Evolutionary conservation across 129 eudicot species (phyloP).

Genomic region (Artemisia argyi): DNA sequence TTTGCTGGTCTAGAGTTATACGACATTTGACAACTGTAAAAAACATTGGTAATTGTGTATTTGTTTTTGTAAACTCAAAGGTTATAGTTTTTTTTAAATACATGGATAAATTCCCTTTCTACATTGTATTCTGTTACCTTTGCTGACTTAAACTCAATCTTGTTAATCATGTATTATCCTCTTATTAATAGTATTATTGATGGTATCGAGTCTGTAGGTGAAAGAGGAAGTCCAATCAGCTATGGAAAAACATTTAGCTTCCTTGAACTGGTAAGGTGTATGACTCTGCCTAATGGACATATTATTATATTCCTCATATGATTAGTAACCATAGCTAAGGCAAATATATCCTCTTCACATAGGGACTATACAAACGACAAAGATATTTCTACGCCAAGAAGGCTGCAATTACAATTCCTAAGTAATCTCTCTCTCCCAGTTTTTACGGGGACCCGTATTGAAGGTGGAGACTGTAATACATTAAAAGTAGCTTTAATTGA

Average conservation of each 20-base stretch:
- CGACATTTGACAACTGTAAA: too few relatives aligned
- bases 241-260: constrained; percentile 53
- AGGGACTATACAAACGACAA: constrained; percentile 61
- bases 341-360: constrained; percentile 23
- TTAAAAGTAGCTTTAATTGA: constrained; percentile 74
- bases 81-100: not conserved
- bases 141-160: not conserved
- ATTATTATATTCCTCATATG: not conserved
- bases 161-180: not conserved
- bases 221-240: constrained; percentile 91
- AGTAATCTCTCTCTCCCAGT: constrained; percentile 76
- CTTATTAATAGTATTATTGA: not conserved
- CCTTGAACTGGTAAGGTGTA: constrained; percentile 64
- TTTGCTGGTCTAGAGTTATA: too few relatives aligned
- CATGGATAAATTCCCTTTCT: not conserved
- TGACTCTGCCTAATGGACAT: constrained; percentile 13
- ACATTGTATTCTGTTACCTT: constrained; percentile 1
- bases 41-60: too few relatives aligned
- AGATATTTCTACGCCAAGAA: constrained; percentile 54
- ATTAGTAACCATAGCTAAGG: constrained; percentile 18
- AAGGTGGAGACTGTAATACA: constrained; percentile 71
- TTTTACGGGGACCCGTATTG: constrained; percentile 90
- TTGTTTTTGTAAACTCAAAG: too few relatives aligned
- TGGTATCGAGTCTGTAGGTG: constrained; percentile 53
- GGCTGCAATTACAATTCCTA: constrained; percentile 62